Conservation (phyloP, 306 rosid genomes). For the Inga leiocalycina region DNA sequence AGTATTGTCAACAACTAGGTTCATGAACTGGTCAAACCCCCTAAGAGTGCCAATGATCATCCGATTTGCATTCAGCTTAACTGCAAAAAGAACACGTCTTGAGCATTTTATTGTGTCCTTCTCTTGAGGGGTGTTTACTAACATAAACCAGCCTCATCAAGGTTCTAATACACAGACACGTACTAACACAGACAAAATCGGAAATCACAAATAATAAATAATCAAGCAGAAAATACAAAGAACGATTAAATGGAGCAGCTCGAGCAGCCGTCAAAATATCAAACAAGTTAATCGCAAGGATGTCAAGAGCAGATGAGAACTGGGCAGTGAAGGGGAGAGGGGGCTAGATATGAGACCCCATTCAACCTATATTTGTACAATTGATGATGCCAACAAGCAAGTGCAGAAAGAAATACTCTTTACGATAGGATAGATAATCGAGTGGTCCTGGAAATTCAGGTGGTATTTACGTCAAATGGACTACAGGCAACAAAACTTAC, state of each 20-base stretch:
- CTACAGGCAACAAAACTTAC: background rate
- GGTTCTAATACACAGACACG: too few species aligned
- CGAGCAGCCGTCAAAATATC: background rate
- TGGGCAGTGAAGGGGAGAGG: background rate
- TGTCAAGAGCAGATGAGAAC: background rate
- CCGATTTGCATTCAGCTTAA: conserved; percentile 89
- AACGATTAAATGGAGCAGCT: background rate
- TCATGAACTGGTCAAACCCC: conserved; percentile 98
- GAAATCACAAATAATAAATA: background rate
- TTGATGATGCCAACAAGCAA: background rate
- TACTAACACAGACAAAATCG: too few species aligned
- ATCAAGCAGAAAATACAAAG: background rate
- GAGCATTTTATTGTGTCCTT: background rate
- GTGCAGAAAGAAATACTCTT: background rate
- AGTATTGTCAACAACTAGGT: conserved; percentile 91
- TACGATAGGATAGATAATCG: background rate
- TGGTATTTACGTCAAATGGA: background rate
- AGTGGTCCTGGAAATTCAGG: background rate
- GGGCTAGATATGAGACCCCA: background rate
- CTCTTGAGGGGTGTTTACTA: background rate
- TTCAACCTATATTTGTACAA: background rate
- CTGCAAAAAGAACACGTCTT: conserved; percentile 42
- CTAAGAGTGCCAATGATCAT: conserved; percentile 92
- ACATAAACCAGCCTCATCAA: background rate
- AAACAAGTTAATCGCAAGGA: background rate